Evolutionary conservation across 768 basidiomycete genomes (phyloP).

Genomic region (Terana coerulea): DNA sequence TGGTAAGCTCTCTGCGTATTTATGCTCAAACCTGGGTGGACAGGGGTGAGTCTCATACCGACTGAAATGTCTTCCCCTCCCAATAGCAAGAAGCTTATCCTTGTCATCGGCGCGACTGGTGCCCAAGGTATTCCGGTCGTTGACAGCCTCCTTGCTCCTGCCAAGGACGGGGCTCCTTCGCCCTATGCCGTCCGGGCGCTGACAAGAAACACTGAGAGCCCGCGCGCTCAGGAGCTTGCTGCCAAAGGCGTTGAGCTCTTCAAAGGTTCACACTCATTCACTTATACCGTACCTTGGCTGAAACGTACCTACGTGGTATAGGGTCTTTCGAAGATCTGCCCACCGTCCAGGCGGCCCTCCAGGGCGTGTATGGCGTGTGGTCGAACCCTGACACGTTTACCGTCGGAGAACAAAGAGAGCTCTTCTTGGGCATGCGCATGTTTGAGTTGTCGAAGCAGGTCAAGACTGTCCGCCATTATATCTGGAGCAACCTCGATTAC

Average conservation of each 20-base stretch:
- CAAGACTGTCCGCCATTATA: conserved; percentile 31
- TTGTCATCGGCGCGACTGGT: conserved; percentile 42
- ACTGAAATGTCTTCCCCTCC: too few species aligned
- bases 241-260: conserved; percentile 33
- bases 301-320: conserved; percentile 5
- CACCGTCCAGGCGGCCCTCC: conserved; percentile 25
- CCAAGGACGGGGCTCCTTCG: conserved; percentile 32
- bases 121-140: conserved; percentile 38
- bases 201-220: conserved; percentile 30
- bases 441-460: conserved; percentile 34
- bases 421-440: conserved; percentile 34
- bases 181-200: conserved; percentile 38
- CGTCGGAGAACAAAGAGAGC: conserved; percentile 35
- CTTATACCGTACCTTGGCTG: neutral
- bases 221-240: conserved; percentile 31
- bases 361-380: conserved; percentile 33
- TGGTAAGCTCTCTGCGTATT: too few species aligned
- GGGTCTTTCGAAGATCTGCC: conserved; percentile 30
- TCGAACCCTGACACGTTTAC: conserved; percentile 31
- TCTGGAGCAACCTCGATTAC: conserved; percentile 38
- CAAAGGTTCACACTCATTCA: conserved; percentile 22
- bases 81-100: conserved; percentile 29
- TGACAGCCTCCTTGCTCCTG: conserved; percentile 30
- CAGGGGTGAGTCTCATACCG: too few species aligned
- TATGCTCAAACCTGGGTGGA: too few species aligned